These are phyloP conservation scores for Zygoascus bituminiphila DNA, from an alignment of 805 yeast genomes.

Conservation along the genomic window DNA sequence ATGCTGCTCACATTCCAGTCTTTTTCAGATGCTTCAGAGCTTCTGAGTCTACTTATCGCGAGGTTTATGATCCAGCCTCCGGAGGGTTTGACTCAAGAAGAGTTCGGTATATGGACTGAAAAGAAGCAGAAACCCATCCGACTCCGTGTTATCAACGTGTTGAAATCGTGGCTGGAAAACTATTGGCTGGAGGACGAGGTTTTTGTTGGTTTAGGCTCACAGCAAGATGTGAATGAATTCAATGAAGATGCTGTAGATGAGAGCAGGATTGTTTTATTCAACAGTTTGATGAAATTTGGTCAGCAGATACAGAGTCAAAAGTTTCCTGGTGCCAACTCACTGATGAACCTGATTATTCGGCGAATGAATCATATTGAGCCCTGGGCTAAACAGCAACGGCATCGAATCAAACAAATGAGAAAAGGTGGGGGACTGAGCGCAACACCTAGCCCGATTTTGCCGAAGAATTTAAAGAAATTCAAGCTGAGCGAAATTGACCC, in stretches of 20 bases:
- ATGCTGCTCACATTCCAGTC: conserved; percentile 70
- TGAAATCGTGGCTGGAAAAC: conserved; percentile 57
- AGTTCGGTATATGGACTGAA: conserved; percentile 67
- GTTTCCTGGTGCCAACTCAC: conserved; percentile 37
- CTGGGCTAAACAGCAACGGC: conserved; percentile 16
- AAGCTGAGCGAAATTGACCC: conserved; percentile 64
- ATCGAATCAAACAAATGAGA: conserved; percentile 4
- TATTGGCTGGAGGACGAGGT: conserved; percentile 52
- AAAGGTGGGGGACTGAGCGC: conserved; percentile 1
- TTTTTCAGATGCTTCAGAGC: conserved; percentile 57
- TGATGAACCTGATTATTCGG: conserved; percentile 33
- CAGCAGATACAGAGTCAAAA: conserved; percentile 33
- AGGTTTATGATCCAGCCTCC: conserved; percentile 73
- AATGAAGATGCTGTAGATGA: conserved; percentile 12
- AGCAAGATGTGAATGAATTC: not conserved
- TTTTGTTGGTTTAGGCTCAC: not conserved
- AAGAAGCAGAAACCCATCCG: conserved; percentile 63
- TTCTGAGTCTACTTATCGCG: conserved; percentile 50
- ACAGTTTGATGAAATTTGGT: conserved; percentile 34
- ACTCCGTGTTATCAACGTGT: conserved; percentile 52
- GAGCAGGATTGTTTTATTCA: conserved; percentile 23
- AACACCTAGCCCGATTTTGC: conserved; percentile 24
- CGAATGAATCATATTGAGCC: conserved; percentile 25
- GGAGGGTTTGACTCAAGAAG: conserved; percentile 77
- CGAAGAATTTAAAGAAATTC: conserved; percentile 29